Evolutionary conservation across 345 rosid genomes (phyloP), one percentile per base, ranked within the genome.

Genomic region (Litchi chinensis): DNA sequence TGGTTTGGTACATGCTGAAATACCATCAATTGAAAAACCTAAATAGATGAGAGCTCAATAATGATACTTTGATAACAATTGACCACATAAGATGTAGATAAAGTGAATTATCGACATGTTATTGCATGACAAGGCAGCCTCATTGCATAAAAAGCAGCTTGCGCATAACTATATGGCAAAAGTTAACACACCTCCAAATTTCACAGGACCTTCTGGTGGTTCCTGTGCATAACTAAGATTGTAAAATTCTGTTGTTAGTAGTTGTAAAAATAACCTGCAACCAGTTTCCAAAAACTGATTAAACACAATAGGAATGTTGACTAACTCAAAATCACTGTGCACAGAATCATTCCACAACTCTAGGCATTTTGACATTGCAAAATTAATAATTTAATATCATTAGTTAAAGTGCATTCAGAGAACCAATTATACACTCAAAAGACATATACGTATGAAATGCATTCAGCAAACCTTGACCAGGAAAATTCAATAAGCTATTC

Each of bases 221-320:
- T 91, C 95, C 16, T 90, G 99, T 15, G 92, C 92, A 87, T 91
- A 90, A 85, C 98, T 97, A 81, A 97, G 97, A 86, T 97, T 93
- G 76, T 91, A 97, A 83, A 91, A 87, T 83, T 97, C 99, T 86
- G 88, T 91, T 37, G 99, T 90, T 83, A 93, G 99, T 83, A 88
- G 76, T 93, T 97, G 81, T 86, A 94, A 41, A 97, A 88, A 85
- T 97, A 93, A 57, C 99, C 98, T 94, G 89, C 86, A 83, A 82
- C 4, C 22, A 68, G 64, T 43, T 39, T 57, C n/a, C 75, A 54
- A 79, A 71, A 54, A 54, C 19, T 46, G 22, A 37, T 73, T 39
- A 75, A 24, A 68, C 6, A 68, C 57, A 68, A 40, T 46, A 0
- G 28, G 10, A 32, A 59, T 59, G 44, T 24, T 46, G 66, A 79